Conservation (phyloP, 306 rosid genomes). For the Cucumis hystrix region DNA sequence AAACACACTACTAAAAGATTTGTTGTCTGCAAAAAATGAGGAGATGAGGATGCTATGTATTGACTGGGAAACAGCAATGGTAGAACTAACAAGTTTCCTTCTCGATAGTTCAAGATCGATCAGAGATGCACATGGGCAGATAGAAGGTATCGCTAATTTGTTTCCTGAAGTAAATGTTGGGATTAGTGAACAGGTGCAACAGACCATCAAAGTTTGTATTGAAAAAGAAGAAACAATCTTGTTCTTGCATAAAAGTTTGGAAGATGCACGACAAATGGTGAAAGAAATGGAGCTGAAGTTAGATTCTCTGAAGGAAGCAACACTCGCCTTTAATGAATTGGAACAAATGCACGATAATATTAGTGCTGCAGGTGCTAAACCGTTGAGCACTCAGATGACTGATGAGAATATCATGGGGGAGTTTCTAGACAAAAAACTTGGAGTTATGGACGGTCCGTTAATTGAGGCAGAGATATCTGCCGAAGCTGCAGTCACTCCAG, state of each 20-base stretch:
- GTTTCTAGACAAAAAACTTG: conserved; percentile 29
- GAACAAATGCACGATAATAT: conserved; percentile 30
- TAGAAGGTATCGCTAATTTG: conserved; percentile 51
- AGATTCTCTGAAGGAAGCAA: conserved; percentile 64
- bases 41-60: conserved; percentile 33
- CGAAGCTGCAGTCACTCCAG: conserved; percentile 36
- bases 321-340: conserved; percentile 47
- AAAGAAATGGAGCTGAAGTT: conserved; percentile 62
- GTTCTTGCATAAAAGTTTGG: conserved; percentile 55
- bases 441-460: conserved; percentile 26
- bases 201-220: conserved; percentile 54
- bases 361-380: conserved; percentile 23
- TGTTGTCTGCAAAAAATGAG: conserved; percentile 52
- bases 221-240: conserved; percentile 84
- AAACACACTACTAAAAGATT: conserved; percentile 43
- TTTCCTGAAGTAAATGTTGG: conserved; percentile 52
- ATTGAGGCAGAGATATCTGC: conserved; percentile 35
- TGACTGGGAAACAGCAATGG: conserved; percentile 77
- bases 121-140: conserved; percentile 65
- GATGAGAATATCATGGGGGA: conserved; percentile 33
- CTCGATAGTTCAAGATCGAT: conserved; percentile 83
- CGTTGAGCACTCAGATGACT: conserved; percentile 25
- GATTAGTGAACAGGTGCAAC: conserved; percentile 48
- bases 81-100: conserved; percentile 75
- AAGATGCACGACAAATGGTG: conserved; percentile 58